Conservation (phyloP, 73 alveolate species). For the Strombidium stylifer region DNA sequence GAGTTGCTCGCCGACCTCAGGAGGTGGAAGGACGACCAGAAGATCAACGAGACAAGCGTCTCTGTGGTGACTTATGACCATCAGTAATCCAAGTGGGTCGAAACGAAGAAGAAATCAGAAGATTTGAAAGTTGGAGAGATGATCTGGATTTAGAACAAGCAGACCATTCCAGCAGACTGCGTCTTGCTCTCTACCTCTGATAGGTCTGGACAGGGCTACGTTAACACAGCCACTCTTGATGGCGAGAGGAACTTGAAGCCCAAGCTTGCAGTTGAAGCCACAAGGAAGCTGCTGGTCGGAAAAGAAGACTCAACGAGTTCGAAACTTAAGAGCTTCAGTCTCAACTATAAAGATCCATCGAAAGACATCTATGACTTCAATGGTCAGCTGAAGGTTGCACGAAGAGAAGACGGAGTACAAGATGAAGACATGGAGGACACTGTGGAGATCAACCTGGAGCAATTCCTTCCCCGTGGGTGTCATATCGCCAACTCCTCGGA, state of each 20-base stretch:
- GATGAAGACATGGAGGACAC: neutral
- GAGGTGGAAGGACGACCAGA: constrained; percentile 26
- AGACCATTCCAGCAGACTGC: constrained; percentile 35
- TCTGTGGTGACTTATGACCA: no score
- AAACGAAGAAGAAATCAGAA: no score
- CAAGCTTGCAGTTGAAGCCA: constrained; percentile 1
- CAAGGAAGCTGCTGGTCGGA: neutral
- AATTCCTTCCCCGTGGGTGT: neutral
- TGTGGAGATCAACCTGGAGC: neutral
- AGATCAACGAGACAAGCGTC: neutral
- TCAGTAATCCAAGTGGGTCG: no score
- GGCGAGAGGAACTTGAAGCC: constrained; percentile 33
- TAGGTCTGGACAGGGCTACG: neutral
- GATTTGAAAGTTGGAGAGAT: constrained; percentile 29
- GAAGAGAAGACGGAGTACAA: neutral
- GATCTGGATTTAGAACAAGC: neutral
- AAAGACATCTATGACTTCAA: neutral
- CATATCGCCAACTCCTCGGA: neutral
- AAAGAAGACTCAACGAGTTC: neutral
- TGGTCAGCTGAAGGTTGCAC: neutral
- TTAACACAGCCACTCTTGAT: constrained; percentile 16
- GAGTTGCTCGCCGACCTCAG: constrained; percentile 34
- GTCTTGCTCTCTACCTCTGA: neutral
- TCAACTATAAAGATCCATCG: neutral
- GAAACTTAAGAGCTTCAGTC: neutral